A percentile compares a stretch with the other conserved stretches of the same genome.
These are phyloP conservation scores for Cladophialophora chaetospira DNA, from an alignment of 2,329 filamentous ascomycete species.

Conservation along the genomic window DNA sequence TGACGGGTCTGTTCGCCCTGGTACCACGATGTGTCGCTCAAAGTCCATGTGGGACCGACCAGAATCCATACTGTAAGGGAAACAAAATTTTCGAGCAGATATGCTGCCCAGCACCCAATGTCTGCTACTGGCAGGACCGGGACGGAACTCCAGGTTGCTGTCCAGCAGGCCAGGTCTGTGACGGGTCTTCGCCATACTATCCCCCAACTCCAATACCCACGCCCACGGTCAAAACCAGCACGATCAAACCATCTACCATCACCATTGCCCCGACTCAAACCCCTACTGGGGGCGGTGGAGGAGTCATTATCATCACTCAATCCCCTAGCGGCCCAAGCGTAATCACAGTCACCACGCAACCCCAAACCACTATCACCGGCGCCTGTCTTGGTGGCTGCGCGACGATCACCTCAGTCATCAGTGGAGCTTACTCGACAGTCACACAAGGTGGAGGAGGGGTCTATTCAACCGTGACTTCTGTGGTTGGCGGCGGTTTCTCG, in stretches of 20 bases:
- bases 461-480: conserved; percentile 22
- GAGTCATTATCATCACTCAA: conserved; percentile 18
- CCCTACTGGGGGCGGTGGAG: conserved; percentile 12
- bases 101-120: conserved; percentile 32
- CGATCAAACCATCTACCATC: conserved; percentile 5
- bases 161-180: conserved; percentile 34
- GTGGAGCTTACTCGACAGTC: conserved; percentile 10
- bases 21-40: not conserved
- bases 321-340: conserved; percentile 6
- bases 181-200: conserved; percentile 19
- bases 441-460: conserved; percentile 18
- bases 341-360: conserved; percentile 4
- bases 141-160: conserved; percentile 35
- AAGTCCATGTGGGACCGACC: conserved; percentile 27
- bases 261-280: conserved; percentile 7
- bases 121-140: conserved; percentile 36
- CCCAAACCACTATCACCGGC: not conserved
- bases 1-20: conserved; percentile 8
- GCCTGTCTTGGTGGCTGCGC: conserved; percentile 2
- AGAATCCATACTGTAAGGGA: conserved; percentile 34
- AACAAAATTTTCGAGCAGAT: conserved; percentile 29
- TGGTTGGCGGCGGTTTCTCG: conserved; percentile 14
- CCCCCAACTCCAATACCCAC: conserved; percentile 12
- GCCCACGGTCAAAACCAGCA: conserved; percentile 5
- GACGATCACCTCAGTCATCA: not conserved